Evolutionary conservation across 208 protist genomes (phyloP), one percentile per base, ranked within the genome.

Genomic region (Trypanosoma avium): DNA sequence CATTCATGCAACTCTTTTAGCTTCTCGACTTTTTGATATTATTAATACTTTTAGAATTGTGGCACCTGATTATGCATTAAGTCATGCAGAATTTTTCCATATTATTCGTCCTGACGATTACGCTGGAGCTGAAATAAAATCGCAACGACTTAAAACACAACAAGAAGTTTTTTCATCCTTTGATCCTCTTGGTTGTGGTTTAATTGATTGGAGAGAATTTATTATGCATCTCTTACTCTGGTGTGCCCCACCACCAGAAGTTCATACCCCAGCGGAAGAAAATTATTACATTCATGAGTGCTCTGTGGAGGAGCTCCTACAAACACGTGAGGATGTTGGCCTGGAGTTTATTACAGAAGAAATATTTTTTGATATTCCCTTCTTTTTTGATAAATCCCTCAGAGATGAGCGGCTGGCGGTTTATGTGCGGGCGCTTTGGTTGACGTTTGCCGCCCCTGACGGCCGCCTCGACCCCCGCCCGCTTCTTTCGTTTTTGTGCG

Each of bases 151-250:
- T 13, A 67, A 68, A 30, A 71, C 78, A 5, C 35, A 61, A 7
- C 55, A 70, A 33, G 81, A 83, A 53, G 60, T 96, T 26, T 96
- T 96, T 61, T 29, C 43, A 8, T 26, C 61, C 21, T 94, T 96
- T 64, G 90, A 96, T 67, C 36, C 60, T 13, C 56, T 73, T 24
- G 64, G 22, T 22, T 77, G 61, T 27, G 90, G 84, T 30, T 60
- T 88, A 15, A 79, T 94, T 26, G 90, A 96, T 70, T 96, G 90
- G 90, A 67, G 90, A 2, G 87, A 94, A 59, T 67, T 93, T 46
- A 65, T 94, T 13, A 61, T 93, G 43, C 90, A 96, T 57, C 67
- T 96, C 22, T 74, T 96, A 5, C 80, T 96, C 21, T 96, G 88
- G 86, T 92, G 86, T 52, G 66, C 67, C 0, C 73, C 86, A 36